These are phyloP conservation scores for Halenospora varia DNA, from an alignment of 495 filamentous ascomycete genomes.

Conservation along the genomic window DNA sequence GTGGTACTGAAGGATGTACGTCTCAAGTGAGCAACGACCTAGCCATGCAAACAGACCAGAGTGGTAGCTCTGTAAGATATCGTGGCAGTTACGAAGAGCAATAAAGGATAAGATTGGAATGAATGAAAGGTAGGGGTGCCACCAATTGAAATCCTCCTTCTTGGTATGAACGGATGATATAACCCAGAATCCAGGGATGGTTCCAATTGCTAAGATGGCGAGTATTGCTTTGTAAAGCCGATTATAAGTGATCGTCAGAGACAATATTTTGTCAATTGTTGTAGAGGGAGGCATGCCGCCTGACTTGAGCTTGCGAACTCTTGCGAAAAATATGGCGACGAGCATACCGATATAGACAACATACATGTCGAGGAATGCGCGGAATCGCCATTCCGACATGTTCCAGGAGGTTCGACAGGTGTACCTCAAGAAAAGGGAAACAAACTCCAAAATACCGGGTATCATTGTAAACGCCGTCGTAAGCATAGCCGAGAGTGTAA, in stretches of 20 bases:
- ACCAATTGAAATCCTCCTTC: slow-evolving; percentile 43
- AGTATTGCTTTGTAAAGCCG: slow-evolving; percentile 12
- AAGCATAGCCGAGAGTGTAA: slow-evolving; percentile 39
- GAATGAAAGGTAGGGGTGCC: slow-evolving; percentile 50
- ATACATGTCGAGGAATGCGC: slow-evolving; percentile 44
- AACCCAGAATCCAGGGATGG: slow-evolving; percentile 30
- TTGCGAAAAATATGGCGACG: slow-evolving; percentile 34
- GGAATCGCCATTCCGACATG: slow-evolving; percentile 40
- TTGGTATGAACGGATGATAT: slow-evolving; percentile 26
- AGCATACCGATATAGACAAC: slow-evolving; percentile 51
- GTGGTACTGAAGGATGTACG: slow-evolving; percentile 57
- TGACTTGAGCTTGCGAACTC: slow-evolving; percentile 17
- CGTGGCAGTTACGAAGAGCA: slow-evolving; percentile 45
- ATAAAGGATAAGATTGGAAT: slow-evolving; percentile 50
- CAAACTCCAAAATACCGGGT: slow-evolving; percentile 40
- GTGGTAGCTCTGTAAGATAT: slow-evolving; percentile 35
- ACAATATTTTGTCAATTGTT: slow-evolving; percentile 1
- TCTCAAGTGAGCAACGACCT: slow-evolving; percentile 52
- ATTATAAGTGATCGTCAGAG: slow-evolving; percentile 13
- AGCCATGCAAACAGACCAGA: slow-evolving; percentile 47
- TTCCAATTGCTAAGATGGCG: slow-evolving; percentile 20
- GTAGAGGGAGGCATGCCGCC: slow-evolving; percentile 14
- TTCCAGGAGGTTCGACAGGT: slow-evolving; percentile 41
- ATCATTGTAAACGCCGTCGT: slow-evolving; percentile 37
- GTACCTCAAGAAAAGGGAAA: slow-evolving; percentile 31